A percentile compares a stretch with the other conserved stretches of the same genome.
Evolutionary conservation across 75 land plant species (phyloP).

Genomic region (Pseudotsuga menziesii): DNA sequence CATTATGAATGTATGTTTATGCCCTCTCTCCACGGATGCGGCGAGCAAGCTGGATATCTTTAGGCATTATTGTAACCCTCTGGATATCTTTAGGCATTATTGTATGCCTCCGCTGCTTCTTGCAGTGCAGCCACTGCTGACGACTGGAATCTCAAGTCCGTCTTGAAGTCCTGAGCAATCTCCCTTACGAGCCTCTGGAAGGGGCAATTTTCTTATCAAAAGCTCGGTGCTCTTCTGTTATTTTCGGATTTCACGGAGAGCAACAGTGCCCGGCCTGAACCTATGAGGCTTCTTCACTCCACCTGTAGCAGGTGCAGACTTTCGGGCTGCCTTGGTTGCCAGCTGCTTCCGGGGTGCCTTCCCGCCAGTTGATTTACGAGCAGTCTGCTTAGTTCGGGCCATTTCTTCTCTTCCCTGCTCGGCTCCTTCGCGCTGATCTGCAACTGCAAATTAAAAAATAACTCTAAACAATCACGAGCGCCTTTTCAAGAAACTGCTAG

Average conservation of each 20-base stretch:
- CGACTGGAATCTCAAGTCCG: not conserved
- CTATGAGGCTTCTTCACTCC: constrained; percentile 24
- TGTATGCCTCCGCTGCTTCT: too few species aligned
- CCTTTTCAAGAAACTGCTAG: too few species aligned
- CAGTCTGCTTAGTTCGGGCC: constrained; percentile 27
- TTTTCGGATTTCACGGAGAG: constrained; percentile 16
- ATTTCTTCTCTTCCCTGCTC: too few species aligned
- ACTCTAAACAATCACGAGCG: too few species aligned
- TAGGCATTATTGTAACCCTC: too few species aligned
- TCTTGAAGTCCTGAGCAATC: not conserved
- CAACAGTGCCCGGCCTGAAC: constrained; percentile 14
- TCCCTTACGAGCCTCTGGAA: not conserved
- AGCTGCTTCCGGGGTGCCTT: constrained; percentile 41
- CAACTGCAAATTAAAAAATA: too few species aligned
- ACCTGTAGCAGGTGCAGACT: constrained; percentile 16
- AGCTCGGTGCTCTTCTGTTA: constrained; percentile 10
- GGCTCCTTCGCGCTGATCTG: too few species aligned
- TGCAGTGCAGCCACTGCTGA: not conserved
- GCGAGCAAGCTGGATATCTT: too few species aligned
- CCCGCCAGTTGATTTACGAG: constrained; percentile 16
- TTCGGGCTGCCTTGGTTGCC: constrained; percentile 21
- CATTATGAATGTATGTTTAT: too few species aligned
- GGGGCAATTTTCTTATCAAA: not conserved
- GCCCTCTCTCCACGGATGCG: too few species aligned
- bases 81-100: too few species aligned